phyloP scores from a whole-genome alignment of 1,139 yeast species.

The Yamadazyma kanchanaburiensis region DNA sequence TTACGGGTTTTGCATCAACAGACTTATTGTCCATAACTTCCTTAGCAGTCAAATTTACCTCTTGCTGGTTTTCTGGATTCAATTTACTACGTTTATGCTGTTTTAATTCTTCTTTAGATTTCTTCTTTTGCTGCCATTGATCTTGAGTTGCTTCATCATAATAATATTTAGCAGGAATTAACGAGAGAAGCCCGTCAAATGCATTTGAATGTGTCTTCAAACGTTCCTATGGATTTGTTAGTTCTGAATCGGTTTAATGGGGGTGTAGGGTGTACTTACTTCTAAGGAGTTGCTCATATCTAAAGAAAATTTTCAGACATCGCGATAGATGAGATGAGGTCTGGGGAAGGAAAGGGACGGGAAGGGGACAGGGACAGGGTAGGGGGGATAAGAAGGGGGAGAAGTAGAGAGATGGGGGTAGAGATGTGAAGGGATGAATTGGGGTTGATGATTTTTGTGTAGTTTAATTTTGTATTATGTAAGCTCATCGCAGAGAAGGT shows the following conservation, averaged over 20 bases:
- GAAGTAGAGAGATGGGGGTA: too few species aligned
- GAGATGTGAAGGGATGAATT: too few species aligned
- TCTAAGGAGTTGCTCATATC: constrained; percentile 48
- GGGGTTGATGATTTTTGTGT: too few species aligned
- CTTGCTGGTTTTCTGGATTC: constrained; percentile 63
- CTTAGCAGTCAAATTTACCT: constrained; percentile 50
- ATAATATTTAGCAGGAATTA: constrained; percentile 92
- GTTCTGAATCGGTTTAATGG: constrained; percentile 10
- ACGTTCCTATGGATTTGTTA: constrained; percentile 56
- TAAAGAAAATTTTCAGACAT: constrained; percentile 12
- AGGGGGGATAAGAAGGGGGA: too few species aligned
- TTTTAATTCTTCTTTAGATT: constrained; percentile 61
- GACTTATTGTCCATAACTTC: constrained; percentile 62
- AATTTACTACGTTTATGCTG: constrained; percentile 67
- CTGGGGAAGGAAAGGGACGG: not conserved
- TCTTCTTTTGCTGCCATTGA: constrained; percentile 88
- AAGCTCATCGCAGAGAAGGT: too few species aligned
- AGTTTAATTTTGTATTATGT: too few species aligned
- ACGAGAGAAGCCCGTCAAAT: constrained; percentile 82
- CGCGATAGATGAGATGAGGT: constrained; percentile 7
- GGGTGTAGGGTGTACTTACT: constrained; percentile 30
- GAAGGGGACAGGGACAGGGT: not conserved
- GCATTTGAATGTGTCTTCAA: constrained; percentile 81
- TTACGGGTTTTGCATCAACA: constrained; percentile 55
- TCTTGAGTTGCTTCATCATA: constrained; percentile 76